Conservation (phyloP, 2,329 filamentous ascomycete genomes). For the Ciborinia camelliae region DNA sequence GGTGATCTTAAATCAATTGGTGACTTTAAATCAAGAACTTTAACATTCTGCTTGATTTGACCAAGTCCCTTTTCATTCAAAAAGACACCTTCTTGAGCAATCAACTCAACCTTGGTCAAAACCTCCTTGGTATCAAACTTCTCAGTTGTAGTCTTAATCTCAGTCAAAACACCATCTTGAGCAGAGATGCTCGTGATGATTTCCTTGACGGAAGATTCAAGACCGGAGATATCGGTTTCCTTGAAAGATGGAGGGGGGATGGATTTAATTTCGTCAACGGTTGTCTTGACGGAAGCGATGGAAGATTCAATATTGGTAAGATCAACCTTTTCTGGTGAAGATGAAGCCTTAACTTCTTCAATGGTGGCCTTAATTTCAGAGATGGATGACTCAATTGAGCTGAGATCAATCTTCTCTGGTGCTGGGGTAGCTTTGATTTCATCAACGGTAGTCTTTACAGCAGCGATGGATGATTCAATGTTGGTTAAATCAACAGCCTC, state of each 20-base stretch:
- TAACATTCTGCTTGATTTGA: constrained; percentile 14
- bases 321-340: constrained; percentile 25
- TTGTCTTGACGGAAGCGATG: constrained; percentile 23
- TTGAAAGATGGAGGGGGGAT: constrained; percentile 18
- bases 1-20: constrained; percentile 43
- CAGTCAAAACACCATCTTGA: constrained; percentile 19
- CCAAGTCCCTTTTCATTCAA: constrained; percentile 16
- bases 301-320: constrained; percentile 22
- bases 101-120: constrained; percentile 17
- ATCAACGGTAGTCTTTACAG: constrained; percentile 22
- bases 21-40: constrained; percentile 22
- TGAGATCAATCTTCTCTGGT: constrained; percentile 24
- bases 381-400: constrained; percentile 23
- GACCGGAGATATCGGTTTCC: constrained; percentile 23
- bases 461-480: constrained; percentile 22
- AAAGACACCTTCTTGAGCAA: constrained; percentile 11
- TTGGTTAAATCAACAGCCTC: constrained; percentile 21
- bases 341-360: constrained; percentile 18
- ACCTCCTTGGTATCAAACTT: constrained; percentile 23
- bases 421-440: constrained; percentile 19
- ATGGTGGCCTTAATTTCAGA: constrained; percentile 24
- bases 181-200: constrained; percentile 18
- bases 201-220: constrained; percentile 23
- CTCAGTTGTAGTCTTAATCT: constrained; percentile 32
- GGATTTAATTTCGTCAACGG: constrained; percentile 24